These are phyloP conservation scores for Termitomyces sp. DNA, from an alignment of 768 basidiomycete genomes.

Conservation along the genomic window DNA sequence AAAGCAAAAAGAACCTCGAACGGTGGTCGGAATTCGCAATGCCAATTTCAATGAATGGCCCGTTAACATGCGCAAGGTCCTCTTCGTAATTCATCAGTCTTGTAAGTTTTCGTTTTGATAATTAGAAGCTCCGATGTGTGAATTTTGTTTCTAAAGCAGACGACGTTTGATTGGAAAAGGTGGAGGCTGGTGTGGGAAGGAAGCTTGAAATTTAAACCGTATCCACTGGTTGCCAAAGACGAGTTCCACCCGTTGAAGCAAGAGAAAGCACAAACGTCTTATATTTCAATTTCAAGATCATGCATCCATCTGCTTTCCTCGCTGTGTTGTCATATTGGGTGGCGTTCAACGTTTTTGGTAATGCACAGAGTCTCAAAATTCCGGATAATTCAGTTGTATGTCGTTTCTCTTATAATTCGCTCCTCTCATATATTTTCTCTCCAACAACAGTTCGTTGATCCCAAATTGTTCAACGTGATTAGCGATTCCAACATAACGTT, in stretches of 20 bases:
- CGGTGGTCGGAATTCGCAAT: not conserved
- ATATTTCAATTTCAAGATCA: not conserved
- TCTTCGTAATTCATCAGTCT: not conserved
- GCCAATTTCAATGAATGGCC: not conserved
- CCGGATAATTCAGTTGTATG: slow-evolving; percentile 28
- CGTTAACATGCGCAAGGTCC: not conserved
- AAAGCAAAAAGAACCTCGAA: not conserved
- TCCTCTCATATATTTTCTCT: not conserved
- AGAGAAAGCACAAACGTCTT: not conserved
- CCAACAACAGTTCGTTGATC: slow-evolving; percentile 45
- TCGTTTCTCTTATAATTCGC: not conserved
- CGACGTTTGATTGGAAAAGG: not conserved
- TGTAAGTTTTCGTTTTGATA: not conserved
- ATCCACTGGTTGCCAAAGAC: not conserved
- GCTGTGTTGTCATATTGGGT: not conserved
- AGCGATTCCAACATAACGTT: slow-evolving; percentile 33
- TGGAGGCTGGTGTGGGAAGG: not conserved
- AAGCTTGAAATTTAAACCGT: too few species aligned
- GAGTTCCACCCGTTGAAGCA: not conserved
- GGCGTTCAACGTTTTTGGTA: not conserved
- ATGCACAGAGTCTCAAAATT: slow-evolving; percentile 4
- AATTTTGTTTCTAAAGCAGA: not conserved
- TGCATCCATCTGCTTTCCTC: not conserved
- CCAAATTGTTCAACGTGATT: slow-evolving; percentile 46
- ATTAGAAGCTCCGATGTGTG: not conserved